Evolutionary conservation across 140 eudicot species (phyloP).

Genomic region (Anethum foeniculum): DNA sequence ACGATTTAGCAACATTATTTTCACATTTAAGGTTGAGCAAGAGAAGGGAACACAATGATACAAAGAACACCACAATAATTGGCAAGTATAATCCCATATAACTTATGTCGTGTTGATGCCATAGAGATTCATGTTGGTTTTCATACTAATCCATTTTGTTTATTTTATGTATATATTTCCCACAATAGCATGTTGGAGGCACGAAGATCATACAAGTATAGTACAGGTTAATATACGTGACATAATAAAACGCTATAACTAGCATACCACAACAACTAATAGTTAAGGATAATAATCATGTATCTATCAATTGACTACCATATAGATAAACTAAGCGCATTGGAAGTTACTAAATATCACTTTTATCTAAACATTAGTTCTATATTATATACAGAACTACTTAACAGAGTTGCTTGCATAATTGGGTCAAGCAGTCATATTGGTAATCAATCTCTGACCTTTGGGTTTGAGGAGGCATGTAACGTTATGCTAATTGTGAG

Average conservation of each 20-base stretch:
- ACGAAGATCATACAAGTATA: not conserved
- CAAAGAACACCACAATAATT: not conserved
- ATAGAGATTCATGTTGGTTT: not conserved
- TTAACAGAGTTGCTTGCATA: not conserved
- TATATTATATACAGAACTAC: not conserved
- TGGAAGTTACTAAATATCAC: not conserved
- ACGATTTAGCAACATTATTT: not conserved
- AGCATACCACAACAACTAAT: not conserved
- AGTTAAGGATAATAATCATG: not conserved
- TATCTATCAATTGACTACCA: not conserved
- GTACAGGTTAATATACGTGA: not conserved
- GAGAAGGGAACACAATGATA: not conserved
- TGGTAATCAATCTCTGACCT: not conserved
- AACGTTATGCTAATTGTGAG: not conserved
- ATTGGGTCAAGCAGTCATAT: not conserved
- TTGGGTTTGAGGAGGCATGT: not conserved
- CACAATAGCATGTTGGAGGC: not conserved
- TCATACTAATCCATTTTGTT: not conserved
- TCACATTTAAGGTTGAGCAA: not conserved
- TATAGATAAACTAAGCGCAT: not conserved
- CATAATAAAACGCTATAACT: not conserved
- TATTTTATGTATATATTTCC: not conserved
- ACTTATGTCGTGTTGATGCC: not conserved
- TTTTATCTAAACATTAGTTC: not conserved
- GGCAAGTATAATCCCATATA: not conserved